Evolutionary conservation across 2,329 filamentous ascomycete species (phyloP).

Genomic region (Mycosphaerella sp.): DNA sequence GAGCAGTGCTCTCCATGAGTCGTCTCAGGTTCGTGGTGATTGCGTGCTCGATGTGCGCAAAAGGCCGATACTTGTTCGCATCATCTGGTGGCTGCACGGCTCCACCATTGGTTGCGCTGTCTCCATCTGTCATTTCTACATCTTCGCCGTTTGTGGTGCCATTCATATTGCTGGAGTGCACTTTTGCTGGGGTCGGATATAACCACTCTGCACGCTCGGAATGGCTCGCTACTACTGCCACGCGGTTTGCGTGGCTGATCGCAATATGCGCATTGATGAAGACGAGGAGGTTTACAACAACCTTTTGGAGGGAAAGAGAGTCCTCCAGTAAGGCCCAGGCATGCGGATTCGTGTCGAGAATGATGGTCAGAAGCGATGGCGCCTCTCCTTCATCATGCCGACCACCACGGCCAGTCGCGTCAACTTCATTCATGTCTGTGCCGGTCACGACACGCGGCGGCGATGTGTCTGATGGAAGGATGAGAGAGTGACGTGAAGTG

Average conservation of each 20-base stretch:
- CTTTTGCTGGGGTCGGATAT: slow-evolving; percentile 56
- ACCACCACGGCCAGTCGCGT: slow-evolving; percentile 47
- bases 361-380: slow-evolving; percentile 79
- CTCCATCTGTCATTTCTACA: slow-evolving; percentile 26
- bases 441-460: neutral
- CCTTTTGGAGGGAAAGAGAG: slow-evolving; percentile 71
- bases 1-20: slow-evolving; percentile 65
- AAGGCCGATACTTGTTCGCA: slow-evolving; percentile 91
- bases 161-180: slow-evolving; percentile 19
- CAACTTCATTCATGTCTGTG: slow-evolving; percentile 55
- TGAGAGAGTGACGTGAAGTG: neutral
- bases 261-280: slow-evolving; percentile 96
- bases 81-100: slow-evolving; percentile 35
- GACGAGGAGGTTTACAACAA: slow-evolving; percentile 82
- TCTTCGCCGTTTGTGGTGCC: slow-evolving; percentile 31
- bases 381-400: slow-evolving; percentile 36
- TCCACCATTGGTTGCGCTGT: slow-evolving; percentile 17
- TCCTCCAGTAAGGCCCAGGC: slow-evolving; percentile 77
- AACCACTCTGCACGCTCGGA: slow-evolving; percentile 81
- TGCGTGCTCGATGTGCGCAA: slow-evolving; percentile 76
- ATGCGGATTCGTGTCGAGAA: slow-evolving; percentile 94
- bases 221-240: slow-evolving; percentile 86
- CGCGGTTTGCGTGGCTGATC: slow-evolving; percentile 86
- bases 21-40: slow-evolving; percentile 66
- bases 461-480: neutral